Percentiles rank a stretch among this genome's conserved stretches.
phyloP scores from a whole-genome alignment of 2,329 filamentous ascomycete genomes.

The Cercospora sp. region DNA sequence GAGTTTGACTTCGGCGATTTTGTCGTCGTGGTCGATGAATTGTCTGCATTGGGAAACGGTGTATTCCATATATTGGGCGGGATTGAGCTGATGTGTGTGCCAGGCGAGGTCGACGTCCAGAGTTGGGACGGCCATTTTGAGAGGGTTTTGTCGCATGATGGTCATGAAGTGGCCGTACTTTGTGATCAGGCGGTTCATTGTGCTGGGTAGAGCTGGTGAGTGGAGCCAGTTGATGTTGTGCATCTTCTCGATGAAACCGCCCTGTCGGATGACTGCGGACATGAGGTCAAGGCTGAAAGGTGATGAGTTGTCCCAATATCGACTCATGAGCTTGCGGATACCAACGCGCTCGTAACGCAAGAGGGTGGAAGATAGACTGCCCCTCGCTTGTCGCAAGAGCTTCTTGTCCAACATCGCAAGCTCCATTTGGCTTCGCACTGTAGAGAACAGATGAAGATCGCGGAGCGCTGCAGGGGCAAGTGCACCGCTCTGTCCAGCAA shows the following conservation, averaged over 20 bases:
- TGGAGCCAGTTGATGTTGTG: constrained; percentile 75
- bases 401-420: constrained; percentile 43
- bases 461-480: constrained; percentile 29
- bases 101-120: constrained; percentile 74
- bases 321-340: constrained; percentile 67
- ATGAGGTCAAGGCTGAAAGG: constrained; percentile 65
- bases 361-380: constrained; percentile 15
- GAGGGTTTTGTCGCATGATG: constrained; percentile 56
- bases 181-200: constrained; percentile 63
- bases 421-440: constrained; percentile 56
- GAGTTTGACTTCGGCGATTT: constrained; percentile 69
- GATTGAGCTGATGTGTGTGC: constrained; percentile 78
- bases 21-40: constrained; percentile 82
- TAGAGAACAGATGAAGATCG: background rate
- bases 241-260: constrained; percentile 72
- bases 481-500: constrained; percentile 15
- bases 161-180: constrained; percentile 67
- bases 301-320: constrained; percentile 69
- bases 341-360: constrained; percentile 41
- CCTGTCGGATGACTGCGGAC: constrained; percentile 66
- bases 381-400: constrained; percentile 44
- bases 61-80: constrained; percentile 62
- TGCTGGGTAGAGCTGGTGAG: constrained; percentile 63
- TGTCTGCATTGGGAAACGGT: constrained; percentile 52
- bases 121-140: constrained; percentile 64